Evolutionary conservation across 1,284 basidiomycete species (phyloP).

Genomic region (Somion occarium): DNA sequence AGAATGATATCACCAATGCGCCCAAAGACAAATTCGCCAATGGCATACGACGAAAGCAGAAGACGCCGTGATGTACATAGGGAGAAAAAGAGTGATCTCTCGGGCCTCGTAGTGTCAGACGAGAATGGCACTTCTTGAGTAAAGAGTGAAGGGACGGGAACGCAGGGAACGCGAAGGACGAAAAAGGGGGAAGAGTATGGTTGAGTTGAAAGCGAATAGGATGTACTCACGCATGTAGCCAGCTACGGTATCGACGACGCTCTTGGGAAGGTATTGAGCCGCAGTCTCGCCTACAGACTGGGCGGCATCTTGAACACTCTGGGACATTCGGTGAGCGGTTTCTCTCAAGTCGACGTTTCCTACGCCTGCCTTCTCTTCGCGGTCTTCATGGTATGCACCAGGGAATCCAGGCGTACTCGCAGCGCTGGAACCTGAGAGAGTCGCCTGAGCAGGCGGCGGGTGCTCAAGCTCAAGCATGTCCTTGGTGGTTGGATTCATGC

Average conservation of each 20-base stretch:
- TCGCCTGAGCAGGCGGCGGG: slow-evolving; percentile 2
- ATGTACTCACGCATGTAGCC: slow-evolving; percentile 24
- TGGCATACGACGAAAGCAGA: too few species aligned
- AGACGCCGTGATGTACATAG: too few species aligned
- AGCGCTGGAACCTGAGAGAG: slow-evolving; percentile 7
- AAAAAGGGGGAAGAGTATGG: too few species aligned
- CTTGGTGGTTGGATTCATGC: slow-evolving; percentile 12
- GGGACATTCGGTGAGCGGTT: neutral
- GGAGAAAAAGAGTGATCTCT: too few species aligned
- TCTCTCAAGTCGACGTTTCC: slow-evolving; percentile 9
- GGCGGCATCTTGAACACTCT: slow-evolving; percentile 12
- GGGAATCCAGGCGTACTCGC: slow-evolving; percentile 19
- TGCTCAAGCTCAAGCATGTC: slow-evolving; percentile 12
- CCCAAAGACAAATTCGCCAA: too few species aligned
- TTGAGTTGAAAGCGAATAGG: too few species aligned
- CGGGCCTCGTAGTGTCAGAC: too few species aligned
- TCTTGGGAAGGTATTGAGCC: slow-evolving; percentile 16
- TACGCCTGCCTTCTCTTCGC: slow-evolving; percentile 6
- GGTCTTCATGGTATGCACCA: slow-evolving; percentile 22
- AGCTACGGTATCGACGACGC: slow-evolving; percentile 22
- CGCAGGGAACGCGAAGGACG: too few species aligned
- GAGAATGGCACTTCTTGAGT: too few species aligned
- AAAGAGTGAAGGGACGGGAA: too few species aligned
- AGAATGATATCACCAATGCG: too few species aligned
- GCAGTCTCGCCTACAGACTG: slow-evolving; percentile 21